Base-by-base conservation (phyloP, 2,329 filamentous ascomycete genomes). In the Fusarium chuoi region DNA sequence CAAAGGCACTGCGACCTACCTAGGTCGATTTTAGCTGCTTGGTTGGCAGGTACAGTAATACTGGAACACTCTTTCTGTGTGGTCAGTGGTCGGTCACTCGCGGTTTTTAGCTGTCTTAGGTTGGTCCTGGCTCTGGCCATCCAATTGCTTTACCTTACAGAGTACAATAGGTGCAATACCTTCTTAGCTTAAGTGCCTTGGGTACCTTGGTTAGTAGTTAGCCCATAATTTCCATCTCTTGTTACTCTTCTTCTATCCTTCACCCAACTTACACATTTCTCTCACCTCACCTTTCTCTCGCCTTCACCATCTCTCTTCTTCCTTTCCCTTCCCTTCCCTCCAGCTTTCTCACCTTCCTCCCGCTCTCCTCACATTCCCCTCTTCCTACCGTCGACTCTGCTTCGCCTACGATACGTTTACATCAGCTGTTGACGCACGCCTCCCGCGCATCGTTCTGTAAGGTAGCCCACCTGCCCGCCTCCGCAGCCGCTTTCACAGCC, bases 271-370 rank as follows among this genome's bases (percentile, higher is more conserved):
- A 79, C 76, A 73, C 75, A 73, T 72, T 67, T 66, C 78, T 42
- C 49, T 58, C 58, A 44, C 49, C 38, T 78, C 74, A 70, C 70
- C 65, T 78, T 75, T 77, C 66, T 75, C 75, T 79, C 75, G 77
- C 78, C 78, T 78, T 78, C 78, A 73, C 68, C 73, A 74, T 77
- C 77, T 67, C 71, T 69, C 71, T 69, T 70, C 70, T 68, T 63
- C 64, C 55, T 65, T 75, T 72, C 73, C 66, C 61, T 70, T 74
- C 48, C 68, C 65, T 75, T 71, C 73, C 66, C 63, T 71, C 62
- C 14, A 51, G 66, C 35, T 60, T 77, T 66, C 71, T 66, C 64
- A 65, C 59, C 79, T 67, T 71, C 68, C 75, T 71, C 74, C 76
- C 73, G 70, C 77, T 74, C 73, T 65, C 75, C 74, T 60, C 78